A percentile compares a stretch with the other conserved stretches of the same genome.
phyloP scores from a whole-genome alignment of 805 yeast species.

The Zygosaccharomyces bisporus region DNA sequence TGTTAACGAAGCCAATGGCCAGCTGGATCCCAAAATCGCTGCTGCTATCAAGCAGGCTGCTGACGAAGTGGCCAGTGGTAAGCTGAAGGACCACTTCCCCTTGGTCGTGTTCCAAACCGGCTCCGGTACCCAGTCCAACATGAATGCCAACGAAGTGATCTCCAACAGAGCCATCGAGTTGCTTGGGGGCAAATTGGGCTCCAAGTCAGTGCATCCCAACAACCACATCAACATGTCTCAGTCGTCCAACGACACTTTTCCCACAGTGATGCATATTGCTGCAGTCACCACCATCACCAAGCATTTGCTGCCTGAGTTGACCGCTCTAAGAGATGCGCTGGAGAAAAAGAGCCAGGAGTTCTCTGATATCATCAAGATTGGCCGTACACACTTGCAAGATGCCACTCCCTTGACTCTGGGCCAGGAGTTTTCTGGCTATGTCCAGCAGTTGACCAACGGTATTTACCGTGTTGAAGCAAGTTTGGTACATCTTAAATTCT shows the following conservation, averaged over 20 bases:
- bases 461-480: conserved; percentile 76
- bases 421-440: conserved; percentile 97
- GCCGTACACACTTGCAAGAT: conserved; percentile 98
- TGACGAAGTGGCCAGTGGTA: conserved; percentile 89
- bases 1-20: conserved; percentile 79
- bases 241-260: conserved; percentile 98
- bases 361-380: conserved; percentile 87
- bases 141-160: conserved; percentile 98
- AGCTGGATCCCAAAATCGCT: conserved; percentile 78
- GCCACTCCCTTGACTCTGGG: conserved; percentile 98
- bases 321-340: conserved; percentile 72
- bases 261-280: conserved; percentile 99
- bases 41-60: conserved; percentile 90
- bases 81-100: conserved; percentile 91
- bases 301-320: conserved; percentile 75
- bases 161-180: conserved; percentile 97
- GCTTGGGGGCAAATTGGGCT: conserved; percentile 87
- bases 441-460: conserved; percentile 88
- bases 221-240: conserved; percentile 98
- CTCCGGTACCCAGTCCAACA: conserved; percentile 96
- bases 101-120: conserved; percentile 99
- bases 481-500: conserved; percentile 68
- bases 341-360: conserved; percentile 78
- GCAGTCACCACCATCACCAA: conserved; percentile 85
- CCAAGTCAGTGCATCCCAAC: conserved; percentile 94